A percentile compares a stretch with the other conserved stretches of the same genome.
phyloP scores from a whole-genome alignment of 2,329 filamentous ascomycete species.

The Sporothrix globosa region DNA sequence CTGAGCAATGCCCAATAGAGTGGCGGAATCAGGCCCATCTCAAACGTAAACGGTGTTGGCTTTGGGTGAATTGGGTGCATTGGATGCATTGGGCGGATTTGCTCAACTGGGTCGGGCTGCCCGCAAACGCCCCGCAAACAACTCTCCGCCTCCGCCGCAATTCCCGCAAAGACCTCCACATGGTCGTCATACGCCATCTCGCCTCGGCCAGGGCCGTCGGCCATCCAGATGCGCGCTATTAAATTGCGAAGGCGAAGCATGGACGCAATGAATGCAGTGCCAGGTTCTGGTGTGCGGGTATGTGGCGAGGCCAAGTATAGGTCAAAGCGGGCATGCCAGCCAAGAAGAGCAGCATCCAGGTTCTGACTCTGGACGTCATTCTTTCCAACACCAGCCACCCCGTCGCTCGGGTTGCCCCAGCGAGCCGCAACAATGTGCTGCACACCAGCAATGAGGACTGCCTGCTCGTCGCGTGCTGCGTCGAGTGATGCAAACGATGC shows the following conservation, averaged over 20 bases:
- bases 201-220: not conserved
- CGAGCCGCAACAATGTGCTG: not conserved
- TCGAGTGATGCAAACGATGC: not conserved
- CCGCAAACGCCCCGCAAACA: not conserved
- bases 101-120: not conserved
- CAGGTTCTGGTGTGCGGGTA: no score
- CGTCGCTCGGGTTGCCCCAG: not conserved
- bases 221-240: slow-evolving; percentile 16
- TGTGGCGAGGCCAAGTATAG: not conserved
- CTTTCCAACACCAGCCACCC: not conserved
- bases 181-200: slow-evolving; percentile 22
- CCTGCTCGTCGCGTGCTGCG: slow-evolving; percentile 11
- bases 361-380: not conserved
- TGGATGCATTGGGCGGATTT: no score
- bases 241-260: slow-evolving; percentile 19
- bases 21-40: slow-evolving; percentile 27
- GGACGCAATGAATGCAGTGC: not conserved
- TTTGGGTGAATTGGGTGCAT: no score
- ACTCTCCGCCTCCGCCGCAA: not conserved
- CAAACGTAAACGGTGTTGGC: slow-evolving; percentile 7
- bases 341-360: not conserved
- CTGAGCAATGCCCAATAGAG: slow-evolving; percentile 11
- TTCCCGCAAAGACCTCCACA: not conserved
- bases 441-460: not conserved
- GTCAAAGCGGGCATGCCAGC: slow-evolving; percentile 3